These are phyloP conservation scores for Annulohypoxylon moriforme DNA, from an alignment of 495 filamentous ascomycete species.

Conservation along the genomic window DNA sequence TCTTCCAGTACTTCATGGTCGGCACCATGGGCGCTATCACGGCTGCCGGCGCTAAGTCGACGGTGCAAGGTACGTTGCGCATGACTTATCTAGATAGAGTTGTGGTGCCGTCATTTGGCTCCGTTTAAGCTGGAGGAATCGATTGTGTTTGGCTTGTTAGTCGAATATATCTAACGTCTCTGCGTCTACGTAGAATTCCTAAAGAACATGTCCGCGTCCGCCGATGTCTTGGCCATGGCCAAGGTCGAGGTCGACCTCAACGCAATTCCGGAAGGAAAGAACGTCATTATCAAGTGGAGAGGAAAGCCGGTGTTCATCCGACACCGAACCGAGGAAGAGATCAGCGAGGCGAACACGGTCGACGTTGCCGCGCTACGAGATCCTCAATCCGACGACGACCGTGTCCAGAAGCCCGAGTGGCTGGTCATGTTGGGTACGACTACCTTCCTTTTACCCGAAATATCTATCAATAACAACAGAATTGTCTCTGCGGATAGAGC, in stretches of 20 bases:
- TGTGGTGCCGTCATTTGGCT: not conserved
- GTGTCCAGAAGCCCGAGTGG: conserved; percentile 98
- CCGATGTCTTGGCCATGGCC: conserved; percentile 97
- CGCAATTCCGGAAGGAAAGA: conserved; percentile 98
- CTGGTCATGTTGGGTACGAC: conserved; percentile 94
- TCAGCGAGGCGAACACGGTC: conserved; percentile 82
- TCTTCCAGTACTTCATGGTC: conserved; percentile 98
- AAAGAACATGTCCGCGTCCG: conserved; percentile 99
- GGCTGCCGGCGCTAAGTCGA: conserved; percentile 94
- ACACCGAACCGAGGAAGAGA: conserved; percentile 91
- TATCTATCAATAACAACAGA: not conserved
- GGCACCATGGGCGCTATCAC: conserved; percentile 91
- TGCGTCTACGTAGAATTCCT: conserved; percentile 82
- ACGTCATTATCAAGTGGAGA: conserved; percentile 99
- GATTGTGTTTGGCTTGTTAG: not conserved
- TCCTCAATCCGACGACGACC: conserved; percentile 88
- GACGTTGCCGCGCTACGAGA: conserved; percentile 85
- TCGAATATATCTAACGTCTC: conserved; percentile 24
- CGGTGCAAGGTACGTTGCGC: conserved; percentile 84
- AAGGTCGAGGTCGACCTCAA: conserved; percentile 97
- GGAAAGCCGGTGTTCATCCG: conserved; percentile 99
- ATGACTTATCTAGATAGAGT: not conserved
- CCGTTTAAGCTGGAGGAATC: not conserved
- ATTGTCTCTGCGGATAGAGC: not conserved
- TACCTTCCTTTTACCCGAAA: conserved; percentile 9